These are phyloP conservation scores for Aschersonia sp. DNA, from an alignment of 2,329 filamentous ascomycete species.

Conservation along the genomic window DNA sequence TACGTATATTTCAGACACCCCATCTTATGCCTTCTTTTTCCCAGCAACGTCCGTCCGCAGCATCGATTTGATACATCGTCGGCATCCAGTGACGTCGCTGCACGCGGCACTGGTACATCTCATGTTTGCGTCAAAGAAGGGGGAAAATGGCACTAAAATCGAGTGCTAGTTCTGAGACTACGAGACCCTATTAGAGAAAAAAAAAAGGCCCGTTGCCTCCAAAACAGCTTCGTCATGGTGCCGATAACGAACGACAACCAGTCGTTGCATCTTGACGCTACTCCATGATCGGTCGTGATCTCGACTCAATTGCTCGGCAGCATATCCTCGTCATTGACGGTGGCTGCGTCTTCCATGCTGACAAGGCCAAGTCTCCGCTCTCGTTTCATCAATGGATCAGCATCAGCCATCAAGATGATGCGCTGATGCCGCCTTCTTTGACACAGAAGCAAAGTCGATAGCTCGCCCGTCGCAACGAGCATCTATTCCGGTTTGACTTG, in stretches of 20 bases:
- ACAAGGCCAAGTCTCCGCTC: too few relatives aligned
- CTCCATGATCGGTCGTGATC: background rate
- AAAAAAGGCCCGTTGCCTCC: background rate
- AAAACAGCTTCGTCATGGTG: background rate
- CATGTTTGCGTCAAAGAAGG: background rate
- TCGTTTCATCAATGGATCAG: too few relatives aligned
- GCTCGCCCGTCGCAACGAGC: too few relatives aligned
- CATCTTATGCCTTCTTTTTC: background rate
- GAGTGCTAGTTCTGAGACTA: too few relatives aligned
- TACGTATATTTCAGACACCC: too few relatives aligned
- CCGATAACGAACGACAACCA: background rate
- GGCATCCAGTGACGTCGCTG: background rate
- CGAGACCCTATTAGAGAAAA: background rate
- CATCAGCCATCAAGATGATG: too few relatives aligned
- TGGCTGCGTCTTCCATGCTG: too few relatives aligned
- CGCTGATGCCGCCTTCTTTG: too few relatives aligned
- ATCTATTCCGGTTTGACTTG: too few relatives aligned
- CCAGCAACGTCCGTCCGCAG: background rate
- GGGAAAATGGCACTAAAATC: background rate
- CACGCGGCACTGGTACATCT: background rate
- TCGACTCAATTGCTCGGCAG: background rate
- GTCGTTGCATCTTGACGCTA: background rate
- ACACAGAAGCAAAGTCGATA: too few relatives aligned
- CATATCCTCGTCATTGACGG: background rate
- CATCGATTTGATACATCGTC: background rate